phyloP scores from a whole-genome alignment of 371 early-diverging fungal species.

The Saksenaea oblongispora region DNA sequence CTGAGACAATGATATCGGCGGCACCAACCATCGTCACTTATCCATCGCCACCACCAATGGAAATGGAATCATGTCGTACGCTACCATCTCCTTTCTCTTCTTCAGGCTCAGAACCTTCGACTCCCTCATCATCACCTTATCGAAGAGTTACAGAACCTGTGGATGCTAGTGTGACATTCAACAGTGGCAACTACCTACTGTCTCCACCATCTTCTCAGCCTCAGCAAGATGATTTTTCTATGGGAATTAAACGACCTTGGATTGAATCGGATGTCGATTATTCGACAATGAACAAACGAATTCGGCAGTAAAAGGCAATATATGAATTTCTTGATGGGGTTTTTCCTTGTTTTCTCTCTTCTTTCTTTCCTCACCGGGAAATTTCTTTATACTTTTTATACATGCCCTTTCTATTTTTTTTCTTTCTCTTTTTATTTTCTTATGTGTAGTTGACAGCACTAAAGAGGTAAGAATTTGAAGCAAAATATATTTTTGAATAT shows the following conservation, averaged over 20 bases:
- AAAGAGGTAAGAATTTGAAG: slow-evolving; percentile 4
- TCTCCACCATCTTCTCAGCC: not conserved
- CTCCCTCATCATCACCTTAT: not conserved
- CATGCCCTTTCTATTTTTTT: not conserved
- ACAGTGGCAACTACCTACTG: not conserved
- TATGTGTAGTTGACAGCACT: slow-evolving; percentile 3
- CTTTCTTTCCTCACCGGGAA: not conserved
- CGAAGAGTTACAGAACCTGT: not conserved
- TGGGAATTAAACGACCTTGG: slow-evolving; percentile 1
- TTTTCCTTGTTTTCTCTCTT: no score
- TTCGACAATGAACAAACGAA: not conserved
- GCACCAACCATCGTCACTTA: not conserved
- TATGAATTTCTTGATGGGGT: no score
- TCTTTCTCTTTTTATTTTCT: not conserved
- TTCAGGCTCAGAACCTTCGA: not conserved
- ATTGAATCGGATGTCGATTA: not conserved
- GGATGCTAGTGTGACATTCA: not conserved
- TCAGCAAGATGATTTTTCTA: not conserved
- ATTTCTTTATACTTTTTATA: not conserved
- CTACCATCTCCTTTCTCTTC: not conserved
- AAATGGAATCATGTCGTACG: not conserved
- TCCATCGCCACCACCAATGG: slow-evolving; percentile 1
- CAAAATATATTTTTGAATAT: slow-evolving; percentile 1
- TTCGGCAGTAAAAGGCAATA: slow-evolving; percentile 1
- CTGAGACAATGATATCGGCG: not conserved